Base-by-base conservation (phyloP, 305 asterid species). In the Fraxinus baroniana region DNA sequence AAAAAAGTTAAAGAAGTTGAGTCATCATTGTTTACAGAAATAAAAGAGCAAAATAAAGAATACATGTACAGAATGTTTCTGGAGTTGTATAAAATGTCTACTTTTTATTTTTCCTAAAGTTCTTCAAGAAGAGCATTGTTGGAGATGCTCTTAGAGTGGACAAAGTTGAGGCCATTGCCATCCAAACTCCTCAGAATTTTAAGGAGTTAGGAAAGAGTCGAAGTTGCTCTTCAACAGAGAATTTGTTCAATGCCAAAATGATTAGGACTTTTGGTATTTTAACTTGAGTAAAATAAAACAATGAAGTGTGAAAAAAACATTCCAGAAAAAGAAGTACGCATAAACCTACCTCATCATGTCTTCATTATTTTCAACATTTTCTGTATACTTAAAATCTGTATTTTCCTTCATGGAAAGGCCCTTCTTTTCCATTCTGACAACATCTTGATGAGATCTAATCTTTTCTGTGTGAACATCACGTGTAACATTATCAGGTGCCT, bases 261-360 rank as follows among this genome's bases (percentile, higher is more conserved):
- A 20, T 24, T 3, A 22, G 33, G 8, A 13, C 74, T 4, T 28
- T 10, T 28, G 15, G 75, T 28, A 60, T 60, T 28, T 78, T 39
- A 76, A 68, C 15, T 24, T 33, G 77, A 26, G 33, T 75, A 33
- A 78, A 75, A 44, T 39, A 20, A 77, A 68, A 71, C n/a, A 62
- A 60, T 55, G 55, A 33, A 1, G 24, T 26, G 20, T 46, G 60
- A 37, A 52, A 72, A 22, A 22, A 55, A 79, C 9, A 75, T 22
- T 80, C 36, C 44, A 49, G 79, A 37, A 77, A 79, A 12, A 73
- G 75, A 68, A 70, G 41, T 77, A 7, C 7, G 70, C 78, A 77
- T 68, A 49, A 72, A 66, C 95, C 76, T 84, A 94, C 98, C 84
- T 83, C 44, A 80, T 86, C 77, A 39, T 5, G 60, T 81, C 90